phyloP scores from a whole-genome alignment of 805 yeast species.

The Spencermartinsiella europaea region DNA sequence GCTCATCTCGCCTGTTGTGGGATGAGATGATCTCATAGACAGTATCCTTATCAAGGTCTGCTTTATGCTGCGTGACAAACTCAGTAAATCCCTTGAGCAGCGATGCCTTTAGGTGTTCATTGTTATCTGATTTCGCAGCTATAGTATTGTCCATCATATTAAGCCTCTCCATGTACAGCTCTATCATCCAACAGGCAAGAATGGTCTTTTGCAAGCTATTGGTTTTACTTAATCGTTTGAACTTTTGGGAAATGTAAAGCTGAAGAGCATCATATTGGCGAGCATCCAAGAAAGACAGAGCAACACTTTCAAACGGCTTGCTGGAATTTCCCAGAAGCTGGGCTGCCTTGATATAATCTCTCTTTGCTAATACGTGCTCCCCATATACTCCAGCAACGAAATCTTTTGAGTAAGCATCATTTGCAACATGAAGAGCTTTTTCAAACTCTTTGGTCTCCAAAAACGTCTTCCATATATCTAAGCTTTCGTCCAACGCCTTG shows the following conservation, averaged over 20 bases:
- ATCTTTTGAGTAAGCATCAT: constrained; percentile 34
- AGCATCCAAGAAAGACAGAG: constrained; percentile 48
- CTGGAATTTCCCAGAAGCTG: constrained; percentile 55
- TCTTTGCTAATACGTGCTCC: constrained; percentile 36
- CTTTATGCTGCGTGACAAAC: constrained; percentile 48
- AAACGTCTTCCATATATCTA: constrained; percentile 68
- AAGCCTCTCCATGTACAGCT: constrained; percentile 47
- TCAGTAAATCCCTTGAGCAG: constrained; percentile 34
- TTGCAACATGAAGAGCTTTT: constrained; percentile 51
- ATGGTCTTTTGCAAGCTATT: constrained; percentile 44
- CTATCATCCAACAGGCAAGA: constrained; percentile 63
- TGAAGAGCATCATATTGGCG: constrained; percentile 41
- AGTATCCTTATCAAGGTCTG: constrained; percentile 56
- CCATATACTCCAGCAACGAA: constrained; percentile 53
- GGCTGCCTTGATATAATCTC: constrained; percentile 38
- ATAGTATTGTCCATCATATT: constrained; percentile 38
- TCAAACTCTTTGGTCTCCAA: constrained; percentile 52
- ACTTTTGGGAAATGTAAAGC: constrained; percentile 41
- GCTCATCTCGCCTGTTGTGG: constrained; percentile 59
- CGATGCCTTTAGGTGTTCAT: neutral
- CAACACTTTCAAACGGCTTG: constrained; percentile 64
- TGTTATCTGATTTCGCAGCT: constrained; percentile 16
- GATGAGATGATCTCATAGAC: constrained; percentile 65
- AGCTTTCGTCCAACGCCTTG: constrained; percentile 55
- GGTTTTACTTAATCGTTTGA: constrained; percentile 25